Evolutionary conservation across 2,329 filamentous ascomycete genomes (phyloP).

Genomic region (Aspergillus fructus): DNA sequence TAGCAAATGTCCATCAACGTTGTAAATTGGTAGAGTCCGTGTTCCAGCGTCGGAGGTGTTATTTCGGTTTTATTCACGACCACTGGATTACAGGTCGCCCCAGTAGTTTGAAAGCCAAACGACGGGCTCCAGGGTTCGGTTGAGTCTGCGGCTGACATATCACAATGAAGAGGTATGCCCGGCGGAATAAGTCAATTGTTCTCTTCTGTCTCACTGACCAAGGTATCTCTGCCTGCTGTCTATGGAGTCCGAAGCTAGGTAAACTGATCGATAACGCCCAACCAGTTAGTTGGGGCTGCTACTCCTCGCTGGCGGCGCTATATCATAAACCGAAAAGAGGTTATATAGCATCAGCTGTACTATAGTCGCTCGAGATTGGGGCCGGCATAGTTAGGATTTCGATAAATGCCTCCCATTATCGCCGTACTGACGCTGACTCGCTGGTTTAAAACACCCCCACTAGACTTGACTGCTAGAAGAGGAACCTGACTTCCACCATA

Average conservation of each 20-base stretch:
- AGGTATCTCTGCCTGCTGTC: slow-evolving; percentile 60
- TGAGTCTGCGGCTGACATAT: slow-evolving; percentile 23
- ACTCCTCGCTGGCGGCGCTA: slow-evolving; percentile 61
- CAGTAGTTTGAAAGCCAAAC: slow-evolving; percentile 22
- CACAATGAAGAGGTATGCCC: slow-evolving; percentile 28
- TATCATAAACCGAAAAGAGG: slow-evolving; percentile 69
- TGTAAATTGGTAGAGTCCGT: not conserved
- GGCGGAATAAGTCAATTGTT: slow-evolving; percentile 41
- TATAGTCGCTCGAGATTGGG: slow-evolving; percentile 43
- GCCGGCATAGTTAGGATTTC: slow-evolving; percentile 29
- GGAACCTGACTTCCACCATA: slow-evolving; percentile 6
- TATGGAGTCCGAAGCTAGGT: slow-evolving; percentile 72
- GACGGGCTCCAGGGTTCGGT: slow-evolving; percentile 18
- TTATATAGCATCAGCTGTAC: slow-evolving; percentile 58
- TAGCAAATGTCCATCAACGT: slow-evolving; percentile 17
- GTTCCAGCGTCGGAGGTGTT: slow-evolving; percentile 5
- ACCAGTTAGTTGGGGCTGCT: slow-evolving; percentile 39
- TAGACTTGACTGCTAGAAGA: slow-evolving; percentile 14
- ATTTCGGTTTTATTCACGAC: slow-evolving; percentile 21
- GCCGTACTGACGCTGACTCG: slow-evolving; percentile 21
- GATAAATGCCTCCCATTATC: slow-evolving; percentile 27
- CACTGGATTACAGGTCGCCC: slow-evolving; percentile 29
- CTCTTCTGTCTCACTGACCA: slow-evolving; percentile 33
- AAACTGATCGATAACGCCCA: slow-evolving; percentile 48
- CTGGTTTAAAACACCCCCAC: slow-evolving; percentile 17